Base-by-base conservation (phyloP, 495 filamentous ascomycete genomes). In the Evernia prunastri region DNA sequence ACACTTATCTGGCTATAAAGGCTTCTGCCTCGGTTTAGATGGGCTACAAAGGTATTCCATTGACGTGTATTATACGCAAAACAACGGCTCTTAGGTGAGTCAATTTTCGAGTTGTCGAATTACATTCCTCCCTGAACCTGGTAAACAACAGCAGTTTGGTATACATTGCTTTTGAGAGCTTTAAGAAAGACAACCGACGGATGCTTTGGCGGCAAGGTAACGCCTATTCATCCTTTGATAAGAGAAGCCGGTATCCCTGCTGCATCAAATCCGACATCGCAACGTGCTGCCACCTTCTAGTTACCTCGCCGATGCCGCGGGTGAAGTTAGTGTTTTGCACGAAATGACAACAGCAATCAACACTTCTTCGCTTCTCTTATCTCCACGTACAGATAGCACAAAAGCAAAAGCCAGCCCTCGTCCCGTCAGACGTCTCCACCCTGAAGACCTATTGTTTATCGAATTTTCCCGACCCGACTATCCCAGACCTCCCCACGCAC, bases 401-500 rank as follows among this genome's bases (percentile, higher is more conserved):
- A 6, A 6, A n/a, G 11, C n/a, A 29, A 15, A 43, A 39, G 31
- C 23, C 35, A 33, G 27, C 15, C 15, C 35, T 20, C 35, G 20
- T 11, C 1, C 31, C 27, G 31, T 23, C n/a, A 15, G 56, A 10
- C 5, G 3, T 35, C 45, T 25, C 27, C 36, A 17, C 31, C 57
- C 11, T 47, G 2, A 0, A 23, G 12, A 33, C 47, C 58, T 36
- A 1, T 1, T 43, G 11, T 6, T 23, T 10, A 20, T 12, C 39
- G 17, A 12, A 33, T 13, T 27, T 64, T 43, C 43, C 9, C 25
- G n/a, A 45, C 10, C 27, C 29, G 0, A 43, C 74, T 72, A 86
- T 18, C 85, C 85, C 54, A 86, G 68, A 6, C 86, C 86, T 33
- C 81, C 85, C 86, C 86, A 88, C 33, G 79, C 83, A 1, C 86